Percentiles rank a stretch among this genome's conserved stretches.
Evolutionary conservation across 768 basidiomycete species (phyloP).

Genomic region (Termitomyces eurrhizus): DNA sequence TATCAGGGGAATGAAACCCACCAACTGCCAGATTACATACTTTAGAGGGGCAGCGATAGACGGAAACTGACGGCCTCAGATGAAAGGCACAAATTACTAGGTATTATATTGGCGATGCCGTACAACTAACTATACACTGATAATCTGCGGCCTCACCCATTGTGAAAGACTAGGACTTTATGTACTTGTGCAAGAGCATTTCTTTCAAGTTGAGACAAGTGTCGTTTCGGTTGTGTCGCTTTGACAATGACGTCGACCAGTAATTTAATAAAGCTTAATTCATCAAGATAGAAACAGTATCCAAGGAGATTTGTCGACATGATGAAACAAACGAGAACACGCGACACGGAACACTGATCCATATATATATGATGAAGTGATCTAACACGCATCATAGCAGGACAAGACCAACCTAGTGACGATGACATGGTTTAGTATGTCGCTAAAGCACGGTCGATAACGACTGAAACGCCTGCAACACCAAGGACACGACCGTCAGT

Average conservation of each 20-base stretch:
- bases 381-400: background rate
- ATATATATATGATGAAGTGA: background rate
- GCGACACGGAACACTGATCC: constrained; percentile 9
- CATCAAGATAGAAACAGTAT: background rate
- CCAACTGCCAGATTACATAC: background rate
- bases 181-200: background rate
- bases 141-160: background rate
- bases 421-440: background rate
- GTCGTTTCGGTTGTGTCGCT: background rate
- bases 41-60: background rate
- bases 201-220: background rate
- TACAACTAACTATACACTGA: background rate
- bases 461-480: background rate
- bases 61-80: background rate
- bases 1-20: constrained; percentile 7
- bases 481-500: background rate
- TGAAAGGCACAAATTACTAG: background rate
- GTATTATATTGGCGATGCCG: background rate
- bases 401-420: background rate
- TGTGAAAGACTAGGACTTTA: background rate
- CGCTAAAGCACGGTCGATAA: background rate
- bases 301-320: background rate
- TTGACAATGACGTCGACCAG: background rate
- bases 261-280: background rate
- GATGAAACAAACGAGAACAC: constrained; percentile 4